phyloP scores from a whole-genome alignment of 257 asterid genomes.

The Rehmannia glutinosa region DNA sequence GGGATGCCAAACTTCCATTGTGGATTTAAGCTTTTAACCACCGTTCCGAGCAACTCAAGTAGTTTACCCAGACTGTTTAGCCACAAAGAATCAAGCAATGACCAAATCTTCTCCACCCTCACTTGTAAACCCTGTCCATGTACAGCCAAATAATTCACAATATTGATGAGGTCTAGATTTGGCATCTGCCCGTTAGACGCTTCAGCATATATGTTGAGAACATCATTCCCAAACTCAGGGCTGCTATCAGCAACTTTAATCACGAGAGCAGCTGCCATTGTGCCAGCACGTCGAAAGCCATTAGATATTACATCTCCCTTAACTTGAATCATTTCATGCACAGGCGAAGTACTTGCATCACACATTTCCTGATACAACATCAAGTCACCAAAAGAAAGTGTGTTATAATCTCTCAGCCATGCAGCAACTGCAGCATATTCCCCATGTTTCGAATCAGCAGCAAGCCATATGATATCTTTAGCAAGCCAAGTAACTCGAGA shows the following conservation, averaged over 20 bases:
- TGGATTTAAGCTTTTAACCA: conserved; percentile 71
- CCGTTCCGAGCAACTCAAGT: conserved; percentile 51
- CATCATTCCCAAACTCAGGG: conserved; percentile 55
- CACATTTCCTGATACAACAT: conserved; percentile 36
- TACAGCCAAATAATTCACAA: conserved; percentile 87
- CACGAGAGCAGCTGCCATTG: conserved; percentile 97
- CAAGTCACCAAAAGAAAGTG: conserved; percentile 55
- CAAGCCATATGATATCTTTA: conserved; percentile 94
- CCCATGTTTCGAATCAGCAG: conserved; percentile 85
- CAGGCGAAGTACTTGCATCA: conserved; percentile 21
- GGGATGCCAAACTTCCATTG: conserved; percentile 78
- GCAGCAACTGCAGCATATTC: conserved; percentile 86
- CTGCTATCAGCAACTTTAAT: conserved; percentile 70
- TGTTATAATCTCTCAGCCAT: conserved; percentile 83
- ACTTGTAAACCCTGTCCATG: conserved; percentile 85
- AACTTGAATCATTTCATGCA: conserved; percentile 8
- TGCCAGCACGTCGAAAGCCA: conserved; percentile 91
- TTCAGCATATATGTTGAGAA: conserved; percentile 80
- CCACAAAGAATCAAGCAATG: conserved; percentile 77
- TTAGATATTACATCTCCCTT: conserved; percentile 24
- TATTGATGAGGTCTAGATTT: conserved; percentile 82
- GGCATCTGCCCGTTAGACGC: conserved; percentile 99
- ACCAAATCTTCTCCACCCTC: conserved; percentile 67
- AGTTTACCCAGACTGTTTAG: conserved; percentile 57
- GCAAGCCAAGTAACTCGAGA: conserved; percentile 93